Percentiles rank a stretch among this genome's conserved stretches.
Conservation (phyloP, 2,329 filamentous ascomycete genomes). For the Colletotrichum shisoi region DNA sequence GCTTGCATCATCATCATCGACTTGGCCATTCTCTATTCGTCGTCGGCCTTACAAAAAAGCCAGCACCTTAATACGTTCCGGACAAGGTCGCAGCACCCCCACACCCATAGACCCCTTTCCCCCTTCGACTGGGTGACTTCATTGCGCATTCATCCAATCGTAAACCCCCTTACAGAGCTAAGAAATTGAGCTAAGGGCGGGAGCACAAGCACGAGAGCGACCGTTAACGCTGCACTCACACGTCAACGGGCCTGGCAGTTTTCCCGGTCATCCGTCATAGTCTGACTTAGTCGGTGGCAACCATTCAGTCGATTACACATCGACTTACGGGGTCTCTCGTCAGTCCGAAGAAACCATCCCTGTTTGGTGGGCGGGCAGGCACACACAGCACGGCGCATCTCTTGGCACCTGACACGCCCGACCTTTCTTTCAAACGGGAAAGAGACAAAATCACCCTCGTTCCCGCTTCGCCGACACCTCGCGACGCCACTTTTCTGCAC, state of each 20-base stretch:
- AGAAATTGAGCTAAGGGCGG: background rate
- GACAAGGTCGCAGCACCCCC: background rate
- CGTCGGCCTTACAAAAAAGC: slow-evolving; percentile 10
- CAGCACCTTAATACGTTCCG: background rate
- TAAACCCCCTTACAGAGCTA: background rate
- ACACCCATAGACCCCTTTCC: background rate
- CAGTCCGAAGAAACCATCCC: slow-evolving; percentile 25
- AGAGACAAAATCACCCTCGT: slow-evolving; percentile 26
- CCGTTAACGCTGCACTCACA: background rate
- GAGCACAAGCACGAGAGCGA: slow-evolving; percentile 1
- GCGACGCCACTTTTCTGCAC: slow-evolving; percentile 1
- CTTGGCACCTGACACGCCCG: slow-evolving; percentile 32
- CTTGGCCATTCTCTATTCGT: background rate
- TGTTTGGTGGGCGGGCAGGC: slow-evolving; percentile 12
- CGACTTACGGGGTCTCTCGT: slow-evolving; percentile 17
- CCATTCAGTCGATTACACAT: slow-evolving; percentile 34
- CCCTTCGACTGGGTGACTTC: slow-evolving; percentile 18
- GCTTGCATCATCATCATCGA: slow-evolving; percentile 27
- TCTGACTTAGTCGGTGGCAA: slow-evolving; percentile 19
- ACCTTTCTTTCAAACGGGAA: slow-evolving; percentile 28
- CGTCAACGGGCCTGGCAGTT: background rate
- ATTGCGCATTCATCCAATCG: slow-evolving; percentile 19
- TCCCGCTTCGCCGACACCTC: slow-evolving; percentile 13
- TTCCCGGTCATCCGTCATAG: slow-evolving; percentile 14
- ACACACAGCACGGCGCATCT: slow-evolving; percentile 11